Conservation (phyloP, 1,284 basidiomycete species). For the Tilletia caries region DNA sequence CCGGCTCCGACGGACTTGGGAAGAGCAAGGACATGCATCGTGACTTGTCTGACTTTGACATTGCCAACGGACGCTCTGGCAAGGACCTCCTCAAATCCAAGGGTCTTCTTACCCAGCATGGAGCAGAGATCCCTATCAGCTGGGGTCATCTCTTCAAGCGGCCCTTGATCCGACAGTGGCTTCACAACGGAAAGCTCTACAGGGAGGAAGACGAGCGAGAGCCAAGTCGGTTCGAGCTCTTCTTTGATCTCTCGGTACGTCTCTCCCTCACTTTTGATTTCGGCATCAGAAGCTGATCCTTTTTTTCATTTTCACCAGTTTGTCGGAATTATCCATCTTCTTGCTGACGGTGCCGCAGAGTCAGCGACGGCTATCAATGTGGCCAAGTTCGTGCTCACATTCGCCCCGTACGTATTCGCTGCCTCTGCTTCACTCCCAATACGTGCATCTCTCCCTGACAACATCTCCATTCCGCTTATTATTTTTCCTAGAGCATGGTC, state of each 20-base stretch:
- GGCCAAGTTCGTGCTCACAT: slow-evolving; percentile 49
- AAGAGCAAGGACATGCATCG: not conserved
- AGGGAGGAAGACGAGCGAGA: slow-evolving; percentile 47
- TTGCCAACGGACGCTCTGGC: slow-evolving; percentile 7
- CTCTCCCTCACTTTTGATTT: not conserved
- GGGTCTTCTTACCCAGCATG: slow-evolving; percentile 30
- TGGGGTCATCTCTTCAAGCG: slow-evolving; percentile 45
- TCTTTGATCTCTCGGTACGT: slow-evolving; percentile 47
- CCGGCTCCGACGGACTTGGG: not conserved
- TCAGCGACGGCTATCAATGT: slow-evolving; percentile 38
- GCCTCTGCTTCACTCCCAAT: not conserved
- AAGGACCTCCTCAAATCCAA: slow-evolving; percentile 10
- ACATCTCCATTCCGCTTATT: not conserved
- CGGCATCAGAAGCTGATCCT: not conserved
- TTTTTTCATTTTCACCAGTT: not conserved
- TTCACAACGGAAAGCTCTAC: slow-evolving; percentile 46
- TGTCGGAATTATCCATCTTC: slow-evolving; percentile 37
- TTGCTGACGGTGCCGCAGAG: slow-evolving; percentile 37
- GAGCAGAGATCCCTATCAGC: slow-evolving; percentile 40
- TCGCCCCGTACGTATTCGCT: slow-evolving; percentile 32
- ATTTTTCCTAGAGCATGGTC: slow-evolving; percentile 23
- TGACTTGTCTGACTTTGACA: slow-evolving; percentile 1
- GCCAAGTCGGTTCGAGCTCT: slow-evolving; percentile 50
- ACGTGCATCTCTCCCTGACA: not conserved
- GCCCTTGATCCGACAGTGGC: slow-evolving; percentile 52